These are phyloP conservation scores for Ogataea naganishii DNA, from an alignment of 805 yeast species.

Conservation along the genomic window DNA sequence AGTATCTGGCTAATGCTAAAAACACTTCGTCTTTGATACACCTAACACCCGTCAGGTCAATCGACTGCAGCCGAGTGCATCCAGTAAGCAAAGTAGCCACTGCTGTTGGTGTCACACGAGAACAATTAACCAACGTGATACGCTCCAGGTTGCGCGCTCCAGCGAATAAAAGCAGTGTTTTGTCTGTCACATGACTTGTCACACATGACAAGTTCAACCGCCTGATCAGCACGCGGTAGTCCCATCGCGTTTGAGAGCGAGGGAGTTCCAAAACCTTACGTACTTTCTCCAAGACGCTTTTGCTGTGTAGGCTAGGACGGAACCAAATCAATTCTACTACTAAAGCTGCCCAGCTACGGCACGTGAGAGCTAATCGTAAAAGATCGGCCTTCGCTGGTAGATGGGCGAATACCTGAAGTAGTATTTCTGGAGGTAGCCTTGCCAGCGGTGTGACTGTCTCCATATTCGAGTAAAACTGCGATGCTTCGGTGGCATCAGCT, in stretches of 20 bases:
- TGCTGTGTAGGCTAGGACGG: slow-evolving; percentile 63
- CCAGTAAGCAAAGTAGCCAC: slow-evolving; percentile 52
- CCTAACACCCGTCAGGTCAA: slow-evolving; percentile 77
- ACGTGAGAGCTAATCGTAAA: slow-evolving; percentile 58
- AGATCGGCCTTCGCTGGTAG: slow-evolving; percentile 52
- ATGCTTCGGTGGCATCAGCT: too few species aligned
- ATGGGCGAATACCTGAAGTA: slow-evolving; percentile 58
- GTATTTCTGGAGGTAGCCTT: slow-evolving; percentile 49
- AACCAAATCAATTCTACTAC: slow-evolving; percentile 81
- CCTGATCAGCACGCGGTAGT: slow-evolving; percentile 61
- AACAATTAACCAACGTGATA: slow-evolving; percentile 76
- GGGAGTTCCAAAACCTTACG: slow-evolving; percentile 46
- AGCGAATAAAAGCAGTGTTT: slow-evolving; percentile 46
- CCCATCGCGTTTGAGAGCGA: slow-evolving; percentile 45
- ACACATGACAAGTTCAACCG: slow-evolving; percentile 75
- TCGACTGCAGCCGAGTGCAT: slow-evolving; percentile 69
- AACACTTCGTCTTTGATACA: slow-evolving; percentile 66
- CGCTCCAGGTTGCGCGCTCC: slow-evolving; percentile 78
- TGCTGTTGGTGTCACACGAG: slow-evolving; percentile 50
- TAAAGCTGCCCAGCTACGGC: slow-evolving; percentile 71
- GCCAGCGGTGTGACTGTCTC: slow-evolving; percentile 26
- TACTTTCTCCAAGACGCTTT: slow-evolving; percentile 41
- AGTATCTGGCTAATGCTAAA: slow-evolving; percentile 54
- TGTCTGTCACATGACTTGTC: slow-evolving; percentile 58
- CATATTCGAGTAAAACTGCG: too few species aligned